Conservation (phyloP, 1,284 basidiomycete genomes). For the Leccinum fuscescens region DNA sequence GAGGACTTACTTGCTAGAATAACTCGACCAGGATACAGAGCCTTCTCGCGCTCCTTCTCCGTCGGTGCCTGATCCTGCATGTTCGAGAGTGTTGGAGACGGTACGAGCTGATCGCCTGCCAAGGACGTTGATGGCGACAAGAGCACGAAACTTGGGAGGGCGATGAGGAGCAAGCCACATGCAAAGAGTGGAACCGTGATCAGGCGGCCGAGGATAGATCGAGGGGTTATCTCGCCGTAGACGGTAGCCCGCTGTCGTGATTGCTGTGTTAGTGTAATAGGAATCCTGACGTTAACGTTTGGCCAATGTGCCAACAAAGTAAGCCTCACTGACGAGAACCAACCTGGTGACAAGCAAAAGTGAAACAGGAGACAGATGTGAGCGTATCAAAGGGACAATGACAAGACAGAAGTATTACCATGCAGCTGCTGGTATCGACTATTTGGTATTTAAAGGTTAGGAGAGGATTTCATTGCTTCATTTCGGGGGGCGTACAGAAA, state of each 20-base stretch:
- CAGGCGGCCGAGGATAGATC: conserved; percentile 78
- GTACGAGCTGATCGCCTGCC: conserved; percentile 26
- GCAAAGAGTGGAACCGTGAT: conserved; percentile 82
- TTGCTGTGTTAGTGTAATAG: conserved; percentile 45
- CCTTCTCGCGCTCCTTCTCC: conserved; percentile 70
- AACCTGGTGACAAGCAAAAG: conserved; percentile 29
- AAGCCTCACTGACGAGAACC: conserved; percentile 48
- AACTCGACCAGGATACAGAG: conserved; percentile 75
- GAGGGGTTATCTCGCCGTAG: conserved; percentile 86
- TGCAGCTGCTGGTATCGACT: conserved; percentile 78
- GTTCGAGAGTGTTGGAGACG: conserved; percentile 31
- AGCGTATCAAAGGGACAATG: neutral
- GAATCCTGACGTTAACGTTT: neutral
- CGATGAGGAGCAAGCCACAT: conserved; percentile 83
- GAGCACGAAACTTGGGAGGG: conserved; percentile 84
- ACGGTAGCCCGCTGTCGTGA: conserved; percentile 83
- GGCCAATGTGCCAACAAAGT: neutral
- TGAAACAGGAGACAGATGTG: neutral
- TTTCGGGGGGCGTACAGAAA: conserved; percentile 46
- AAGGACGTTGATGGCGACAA: conserved; percentile 27
- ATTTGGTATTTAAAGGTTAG: conserved; percentile 6
- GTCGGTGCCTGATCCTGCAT: conserved; percentile 20
- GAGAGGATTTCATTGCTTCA: neutral
- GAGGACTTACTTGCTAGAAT: conserved; percentile 71
- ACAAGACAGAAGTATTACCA: conserved; percentile 42